Conservation (phyloP, 192 early-diverging fungal genomes). For the Funneliformis geosporum region DNA sequence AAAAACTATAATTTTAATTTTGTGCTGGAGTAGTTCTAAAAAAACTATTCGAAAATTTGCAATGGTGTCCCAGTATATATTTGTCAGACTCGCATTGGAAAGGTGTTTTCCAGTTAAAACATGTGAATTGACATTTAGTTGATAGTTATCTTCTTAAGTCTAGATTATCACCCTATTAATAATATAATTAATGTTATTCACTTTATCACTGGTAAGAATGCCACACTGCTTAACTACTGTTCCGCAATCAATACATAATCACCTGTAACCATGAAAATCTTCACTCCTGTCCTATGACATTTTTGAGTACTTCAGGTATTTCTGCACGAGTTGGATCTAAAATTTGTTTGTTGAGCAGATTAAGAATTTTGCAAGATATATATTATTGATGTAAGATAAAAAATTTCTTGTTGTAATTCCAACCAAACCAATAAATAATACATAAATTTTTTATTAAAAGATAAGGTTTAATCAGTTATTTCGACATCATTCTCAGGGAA, state of each 20-base stretch:
- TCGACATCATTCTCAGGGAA: conserved; percentile 22
- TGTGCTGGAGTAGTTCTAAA: conserved; percentile 87
- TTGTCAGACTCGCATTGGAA: conserved; percentile 49
- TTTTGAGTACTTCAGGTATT: conserved; percentile 60
- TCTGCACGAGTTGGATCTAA: conserved; percentile 81
- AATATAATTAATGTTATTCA: conserved; percentile 40
- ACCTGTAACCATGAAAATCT: conserved; percentile 87
- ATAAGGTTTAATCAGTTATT: conserved; percentile 35
- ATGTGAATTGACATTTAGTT: conserved; percentile 23
- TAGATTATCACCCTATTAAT: conserved; percentile 29
- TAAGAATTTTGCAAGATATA: not conserved
- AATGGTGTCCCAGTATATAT: conserved; percentile 70
- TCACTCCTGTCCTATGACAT: conserved; percentile 64
- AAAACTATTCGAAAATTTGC: conserved; percentile 71
- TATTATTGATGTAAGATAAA: not conserved
- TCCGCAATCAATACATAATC: conserved; percentile 78
- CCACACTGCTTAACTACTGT: conserved; percentile 77
- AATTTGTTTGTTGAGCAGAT: not conserved
- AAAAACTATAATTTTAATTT: conserved; percentile 59
- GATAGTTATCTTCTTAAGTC: not conserved
- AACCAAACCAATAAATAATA: conserved; percentile 70
- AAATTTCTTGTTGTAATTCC: conserved; percentile 51
- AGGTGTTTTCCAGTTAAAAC: not conserved
- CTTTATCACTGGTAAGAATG: conserved; percentile 55
- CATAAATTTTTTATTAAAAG: conserved; percentile 50